Percentiles rank a stretch among this genome's conserved stretches.
phyloP scores from a whole-genome alignment of 768 basidiomycete species.

The Phlegmacium glaucopus region DNA sequence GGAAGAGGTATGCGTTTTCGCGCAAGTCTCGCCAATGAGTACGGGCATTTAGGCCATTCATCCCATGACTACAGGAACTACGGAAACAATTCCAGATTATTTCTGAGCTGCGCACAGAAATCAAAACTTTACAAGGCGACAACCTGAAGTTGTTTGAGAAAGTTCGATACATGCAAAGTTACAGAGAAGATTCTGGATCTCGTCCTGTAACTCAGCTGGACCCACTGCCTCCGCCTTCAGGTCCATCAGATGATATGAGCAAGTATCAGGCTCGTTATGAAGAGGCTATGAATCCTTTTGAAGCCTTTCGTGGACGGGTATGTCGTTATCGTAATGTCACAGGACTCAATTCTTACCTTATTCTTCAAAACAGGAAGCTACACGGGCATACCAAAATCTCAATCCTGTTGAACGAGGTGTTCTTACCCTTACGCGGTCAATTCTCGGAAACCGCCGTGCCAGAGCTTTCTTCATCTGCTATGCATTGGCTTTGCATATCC shows the following conservation, averaged over 20 bases:
- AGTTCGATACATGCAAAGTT: slow-evolving; percentile 97
- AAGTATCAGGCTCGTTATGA: slow-evolving; percentile 92
- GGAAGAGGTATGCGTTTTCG: slow-evolving; percentile 68
- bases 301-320: slow-evolving; percentile 93
- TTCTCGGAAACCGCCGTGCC: slow-evolving; percentile 88
- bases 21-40: not conserved
- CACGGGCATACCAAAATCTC: slow-evolving; percentile 86
- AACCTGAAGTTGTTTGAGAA: slow-evolving; percentile 99
- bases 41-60: not conserved
- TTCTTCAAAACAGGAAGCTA: slow-evolving; percentile 68
- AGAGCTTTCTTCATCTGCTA: slow-evolving; percentile 88
- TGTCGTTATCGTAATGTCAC: slow-evolving; percentile 28
- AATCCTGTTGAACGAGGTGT: slow-evolving; percentile 91
- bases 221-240: slow-evolving; percentile 52
- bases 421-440: slow-evolving; percentile 76
- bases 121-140: slow-evolving; percentile 89
- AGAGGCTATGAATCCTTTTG: slow-evolving; percentile 97
- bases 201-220: slow-evolving; percentile 64
- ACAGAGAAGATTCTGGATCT: slow-evolving; percentile 68
- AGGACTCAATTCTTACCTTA: not conserved
- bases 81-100: slow-evolving; percentile 94
- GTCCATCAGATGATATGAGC: slow-evolving; percentile 68
- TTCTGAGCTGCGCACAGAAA: slow-evolving; percentile 88
- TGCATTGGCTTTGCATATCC: slow-evolving; percentile 72
- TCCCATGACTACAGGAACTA: slow-evolving; percentile 68